Evolutionary conservation across 2,329 filamentous ascomycete species (phyloP).

Genomic region (Cephalotrichum gorgonifer): DNA sequence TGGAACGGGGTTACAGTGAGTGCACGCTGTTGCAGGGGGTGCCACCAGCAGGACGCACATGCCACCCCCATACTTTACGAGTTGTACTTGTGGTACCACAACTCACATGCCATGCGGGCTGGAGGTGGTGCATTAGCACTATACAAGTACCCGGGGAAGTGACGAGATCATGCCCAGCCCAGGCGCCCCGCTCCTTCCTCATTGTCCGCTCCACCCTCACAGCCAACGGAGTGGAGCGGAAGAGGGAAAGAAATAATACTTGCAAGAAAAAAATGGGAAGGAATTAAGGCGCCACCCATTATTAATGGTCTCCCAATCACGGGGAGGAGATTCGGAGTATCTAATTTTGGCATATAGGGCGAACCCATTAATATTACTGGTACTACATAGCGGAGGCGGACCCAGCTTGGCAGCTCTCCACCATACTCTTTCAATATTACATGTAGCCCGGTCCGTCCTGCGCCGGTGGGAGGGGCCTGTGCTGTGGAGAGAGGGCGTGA

Average conservation of each 20-base stretch:
- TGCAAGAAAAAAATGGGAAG: not conserved
- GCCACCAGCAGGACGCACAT: no score
- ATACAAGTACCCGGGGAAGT: no score
- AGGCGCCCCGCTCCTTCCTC: no score
- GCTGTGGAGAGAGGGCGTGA: not conserved
- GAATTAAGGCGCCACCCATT: not conserved
- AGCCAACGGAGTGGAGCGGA: not conserved
- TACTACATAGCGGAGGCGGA: no score
- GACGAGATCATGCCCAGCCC: no score
- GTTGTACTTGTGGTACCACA: no score
- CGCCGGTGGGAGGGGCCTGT: not conserved
- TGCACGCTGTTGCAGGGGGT: not conserved
- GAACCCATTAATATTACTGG: not conserved
- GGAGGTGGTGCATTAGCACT: no score
- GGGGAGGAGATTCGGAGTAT: slow-evolving; percentile 3
- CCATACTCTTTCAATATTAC: no score
- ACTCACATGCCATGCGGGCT: no score
- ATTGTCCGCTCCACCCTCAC: not conserved
- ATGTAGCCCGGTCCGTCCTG: not conserved
- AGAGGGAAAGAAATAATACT: no score
- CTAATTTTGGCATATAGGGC: slow-evolving; percentile 6
- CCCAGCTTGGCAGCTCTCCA: not conserved
- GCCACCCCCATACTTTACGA: no score
- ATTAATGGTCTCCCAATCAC: not conserved
- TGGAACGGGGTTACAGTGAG: not conserved